phyloP scores from a whole-genome alignment of 2,329 filamentous ascomycete species.

The Aspergillus aculeatus region DNA sequence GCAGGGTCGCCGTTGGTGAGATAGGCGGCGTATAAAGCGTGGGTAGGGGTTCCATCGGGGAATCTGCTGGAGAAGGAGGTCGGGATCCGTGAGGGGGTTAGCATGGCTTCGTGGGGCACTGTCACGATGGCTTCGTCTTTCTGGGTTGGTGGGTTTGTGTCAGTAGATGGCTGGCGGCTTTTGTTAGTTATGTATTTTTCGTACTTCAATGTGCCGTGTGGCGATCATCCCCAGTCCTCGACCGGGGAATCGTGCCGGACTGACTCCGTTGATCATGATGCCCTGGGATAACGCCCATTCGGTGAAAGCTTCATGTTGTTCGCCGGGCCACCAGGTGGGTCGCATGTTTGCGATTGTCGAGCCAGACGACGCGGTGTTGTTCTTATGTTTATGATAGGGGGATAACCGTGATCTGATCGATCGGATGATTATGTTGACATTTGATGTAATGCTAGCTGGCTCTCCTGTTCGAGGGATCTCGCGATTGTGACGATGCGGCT shows the following conservation, averaged over 20 bases:
- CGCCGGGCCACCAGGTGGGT: conserved; percentile 34
- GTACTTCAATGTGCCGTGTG: conserved; percentile 63
- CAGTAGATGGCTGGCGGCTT: not conserved
- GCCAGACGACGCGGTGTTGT: not conserved
- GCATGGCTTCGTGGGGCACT: conserved; percentile 63
- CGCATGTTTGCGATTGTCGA: conserved; percentile 21
- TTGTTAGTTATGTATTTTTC: not conserved
- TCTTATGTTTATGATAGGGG: not conserved
- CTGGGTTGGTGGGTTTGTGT: conserved; percentile 36
- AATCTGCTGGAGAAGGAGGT: conserved; percentile 53
- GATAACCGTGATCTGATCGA: not conserved
- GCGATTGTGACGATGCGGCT: not conserved
- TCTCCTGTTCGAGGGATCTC: not conserved
- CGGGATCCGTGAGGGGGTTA: conserved; percentile 63
- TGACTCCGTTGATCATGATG: conserved; percentile 66
- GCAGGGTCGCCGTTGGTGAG: conserved; percentile 56
- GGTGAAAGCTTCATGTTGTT: conserved; percentile 56
- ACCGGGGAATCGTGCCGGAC: conserved; percentile 65
- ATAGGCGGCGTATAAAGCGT: conserved; percentile 70
- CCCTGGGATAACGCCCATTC: conserved; percentile 67
- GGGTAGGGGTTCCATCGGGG: conserved; percentile 58
- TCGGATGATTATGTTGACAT: not conserved
- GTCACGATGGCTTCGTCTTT: conserved; percentile 61
- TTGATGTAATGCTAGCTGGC: not conserved
- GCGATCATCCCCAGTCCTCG: conserved; percentile 78